Base-by-base conservation (phyloP, 2,329 filamentous ascomycete species). In the Ophiognomonia clavigignenti-juglandacearum region DNA sequence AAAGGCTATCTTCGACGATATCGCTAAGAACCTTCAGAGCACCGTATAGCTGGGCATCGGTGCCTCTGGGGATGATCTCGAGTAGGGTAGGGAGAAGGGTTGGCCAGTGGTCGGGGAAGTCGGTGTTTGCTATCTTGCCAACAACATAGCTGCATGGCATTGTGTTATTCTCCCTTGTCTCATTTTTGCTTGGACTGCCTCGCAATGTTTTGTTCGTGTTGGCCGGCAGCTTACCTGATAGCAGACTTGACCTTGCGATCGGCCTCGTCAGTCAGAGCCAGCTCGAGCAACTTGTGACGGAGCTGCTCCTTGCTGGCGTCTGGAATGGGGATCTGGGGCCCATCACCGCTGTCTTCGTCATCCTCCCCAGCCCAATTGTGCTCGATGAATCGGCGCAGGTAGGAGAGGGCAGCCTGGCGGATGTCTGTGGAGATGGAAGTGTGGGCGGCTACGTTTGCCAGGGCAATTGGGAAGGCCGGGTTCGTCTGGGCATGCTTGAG, bases 31-130 rank as follows among this genome's bases (percentile, higher is more conserved):
- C 90, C 63, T 86, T 87, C 51, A 98, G 74, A 8, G 92, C 88
- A 43, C 93, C 93, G 64, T 96, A 90, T 41, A 96, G 73, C 62
- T 96, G 90, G 39, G 75, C 72, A 59, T 96, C 88, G 53, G 75
- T 82, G 52, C 88, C 89, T 44, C 74, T 78, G 45, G 85, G 80
- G 59, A 97, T 87, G 42, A 91, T 76, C 36, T 80, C 78, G 52
- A 98, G 78, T 35, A 97, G 75, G 27, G 82, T 80, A 19, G 89
- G 88, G 24, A 98, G 80, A 36, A 98, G 80, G 55, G 81, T 80
- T n/a, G 91, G 89, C 93, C 93, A 98, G 59, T 91, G 80, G 51
- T 96, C 89, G 44, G 93, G 93, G 62, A 95, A 97, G 70, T 98
- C 93, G 60, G 85, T 81, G 54, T 83, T 86, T 47, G 93, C 93